phyloP scores from a whole-genome alignment of 2,329 filamentous ascomycete genomes.

The Xenoacremonium recifei region DNA sequence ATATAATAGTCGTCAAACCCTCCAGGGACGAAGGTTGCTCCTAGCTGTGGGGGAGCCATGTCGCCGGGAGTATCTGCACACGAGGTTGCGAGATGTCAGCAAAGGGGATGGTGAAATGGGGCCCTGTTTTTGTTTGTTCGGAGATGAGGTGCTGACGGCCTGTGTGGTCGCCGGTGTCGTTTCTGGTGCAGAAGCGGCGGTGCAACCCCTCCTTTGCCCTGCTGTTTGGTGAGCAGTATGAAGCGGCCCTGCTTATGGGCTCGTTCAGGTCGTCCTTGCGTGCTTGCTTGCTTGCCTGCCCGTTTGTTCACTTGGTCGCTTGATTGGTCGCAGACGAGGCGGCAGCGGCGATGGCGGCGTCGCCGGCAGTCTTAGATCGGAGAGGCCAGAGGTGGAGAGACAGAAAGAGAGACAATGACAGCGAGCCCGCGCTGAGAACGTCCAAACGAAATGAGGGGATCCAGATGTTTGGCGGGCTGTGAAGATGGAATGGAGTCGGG shows the following conservation, averaged over 20 bases:
- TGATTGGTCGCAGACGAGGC: slow-evolving; percentile 12
- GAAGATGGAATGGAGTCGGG: slow-evolving; percentile 7
- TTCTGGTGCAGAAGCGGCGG: slow-evolving; percentile 22
- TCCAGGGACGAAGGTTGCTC: slow-evolving; percentile 59
- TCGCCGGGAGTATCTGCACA: slow-evolving; percentile 24
- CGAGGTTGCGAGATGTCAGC: slow-evolving; percentile 30
- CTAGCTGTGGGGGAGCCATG: slow-evolving; percentile 35
- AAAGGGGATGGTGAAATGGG: slow-evolving; percentile 22
- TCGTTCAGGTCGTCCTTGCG: slow-evolving; percentile 15
- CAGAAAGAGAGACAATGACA: neutral
- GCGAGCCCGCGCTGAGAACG: neutral
- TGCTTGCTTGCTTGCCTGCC: slow-evolving; percentile 17
- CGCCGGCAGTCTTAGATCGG: neutral
- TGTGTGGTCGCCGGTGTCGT: slow-evolving; percentile 18
- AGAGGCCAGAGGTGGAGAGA: neutral
- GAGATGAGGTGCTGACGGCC: slow-evolving; percentile 26
- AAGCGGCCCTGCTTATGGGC: too few species aligned
- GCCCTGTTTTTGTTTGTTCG: slow-evolving; percentile 21
- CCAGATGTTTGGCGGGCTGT: slow-evolving; percentile 9
- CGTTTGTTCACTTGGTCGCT: slow-evolving; percentile 16
- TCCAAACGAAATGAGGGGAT: slow-evolving; percentile 10
- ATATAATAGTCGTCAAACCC: slow-evolving; percentile 60
- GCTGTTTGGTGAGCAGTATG: neutral
- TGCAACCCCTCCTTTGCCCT: slow-evolving; percentile 21
- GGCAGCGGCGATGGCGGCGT: slow-evolving; percentile 1